Evolutionary conservation across 2,329 filamentous ascomycete genomes (phyloP).

Genomic region (Neopestalotiopsis sp.): DNA sequence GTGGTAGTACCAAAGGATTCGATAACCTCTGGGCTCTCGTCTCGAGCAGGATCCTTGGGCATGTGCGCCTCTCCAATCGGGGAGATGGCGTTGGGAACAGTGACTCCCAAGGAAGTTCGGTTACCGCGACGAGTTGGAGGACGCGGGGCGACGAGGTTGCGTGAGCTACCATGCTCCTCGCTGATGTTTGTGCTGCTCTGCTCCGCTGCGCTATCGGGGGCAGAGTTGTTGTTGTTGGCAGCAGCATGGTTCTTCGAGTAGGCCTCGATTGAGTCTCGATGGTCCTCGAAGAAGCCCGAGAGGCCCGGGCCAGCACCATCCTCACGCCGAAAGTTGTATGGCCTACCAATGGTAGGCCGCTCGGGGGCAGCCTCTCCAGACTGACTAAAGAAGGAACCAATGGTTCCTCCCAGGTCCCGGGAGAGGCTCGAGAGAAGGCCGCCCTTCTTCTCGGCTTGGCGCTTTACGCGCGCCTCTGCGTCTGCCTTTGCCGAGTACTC

Average conservation of each 20-base stretch:
- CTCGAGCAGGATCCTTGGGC: neutral
- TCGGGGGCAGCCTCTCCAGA: neutral
- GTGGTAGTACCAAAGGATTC: neutral
- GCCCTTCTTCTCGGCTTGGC: too few relatives aligned
- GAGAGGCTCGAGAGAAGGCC: too few relatives aligned
- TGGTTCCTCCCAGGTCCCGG: neutral
- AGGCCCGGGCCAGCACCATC: neutral
- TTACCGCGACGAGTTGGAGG: neutral
- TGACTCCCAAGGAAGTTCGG: conserved; percentile 11
- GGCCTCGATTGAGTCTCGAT: neutral
- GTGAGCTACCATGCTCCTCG: neutral
- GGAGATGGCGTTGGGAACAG: conserved; percentile 10
- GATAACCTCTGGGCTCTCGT: neutral
- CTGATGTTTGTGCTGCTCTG: neutral
- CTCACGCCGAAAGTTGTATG: neutral
- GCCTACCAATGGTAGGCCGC: neutral
- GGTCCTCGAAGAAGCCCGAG: neutral
- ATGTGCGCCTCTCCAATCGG: neutral
- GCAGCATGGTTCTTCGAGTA: neutral
- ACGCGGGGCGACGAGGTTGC: neutral
- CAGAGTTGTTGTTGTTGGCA: neutral
- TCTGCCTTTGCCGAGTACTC: too few relatives aligned
- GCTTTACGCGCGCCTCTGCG: too few relatives aligned
- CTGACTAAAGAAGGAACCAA: neutral
- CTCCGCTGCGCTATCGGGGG: neutral